Conservation (phyloP, 331 rosid genomes). For the Dryas integrifolia region DNA sequence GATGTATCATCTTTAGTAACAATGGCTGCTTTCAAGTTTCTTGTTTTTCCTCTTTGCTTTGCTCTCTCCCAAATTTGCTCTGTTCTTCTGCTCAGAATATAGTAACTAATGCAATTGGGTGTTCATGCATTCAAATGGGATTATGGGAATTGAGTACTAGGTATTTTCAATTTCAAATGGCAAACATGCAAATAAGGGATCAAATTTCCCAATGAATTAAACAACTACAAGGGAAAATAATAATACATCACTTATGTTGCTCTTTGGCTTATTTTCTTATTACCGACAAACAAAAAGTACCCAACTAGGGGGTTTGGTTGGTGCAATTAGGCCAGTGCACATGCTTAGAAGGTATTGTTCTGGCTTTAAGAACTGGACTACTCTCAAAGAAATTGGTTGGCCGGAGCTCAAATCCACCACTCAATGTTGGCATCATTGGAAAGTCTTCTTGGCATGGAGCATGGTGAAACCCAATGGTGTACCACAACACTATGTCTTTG, state of each 20-base stretch:
- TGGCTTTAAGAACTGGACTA: constrained; percentile 51
- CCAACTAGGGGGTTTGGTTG: neutral
- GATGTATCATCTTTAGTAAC: no score
- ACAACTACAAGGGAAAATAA: no score
- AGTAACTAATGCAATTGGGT: no score
- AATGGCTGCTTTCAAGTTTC: no score
- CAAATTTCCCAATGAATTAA: no score
- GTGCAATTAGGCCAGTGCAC: constrained; percentile 31
- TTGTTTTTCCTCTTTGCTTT: no score
- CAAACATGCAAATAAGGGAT: neutral
- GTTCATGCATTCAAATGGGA: no score
- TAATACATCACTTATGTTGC: neutral
- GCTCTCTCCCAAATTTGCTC: no score
- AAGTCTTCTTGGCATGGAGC: constrained; percentile 58
- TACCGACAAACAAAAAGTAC: neutral
- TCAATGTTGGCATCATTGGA: constrained; percentile 59
- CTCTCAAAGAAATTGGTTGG: constrained; percentile 73
- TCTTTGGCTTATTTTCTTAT: neutral
- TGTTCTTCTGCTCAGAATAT: no score
- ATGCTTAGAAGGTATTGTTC: constrained; percentile 29
- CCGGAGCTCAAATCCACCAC: constrained; percentile 53
- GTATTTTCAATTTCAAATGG: neutral
- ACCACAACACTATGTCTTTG: constrained; percentile 63
- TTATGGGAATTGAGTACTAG: no score
- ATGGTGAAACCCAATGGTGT: constrained; percentile 57